Conservation (phyloP, 179 eudicot genomes). For the Pouteria campechiana region DNA sequence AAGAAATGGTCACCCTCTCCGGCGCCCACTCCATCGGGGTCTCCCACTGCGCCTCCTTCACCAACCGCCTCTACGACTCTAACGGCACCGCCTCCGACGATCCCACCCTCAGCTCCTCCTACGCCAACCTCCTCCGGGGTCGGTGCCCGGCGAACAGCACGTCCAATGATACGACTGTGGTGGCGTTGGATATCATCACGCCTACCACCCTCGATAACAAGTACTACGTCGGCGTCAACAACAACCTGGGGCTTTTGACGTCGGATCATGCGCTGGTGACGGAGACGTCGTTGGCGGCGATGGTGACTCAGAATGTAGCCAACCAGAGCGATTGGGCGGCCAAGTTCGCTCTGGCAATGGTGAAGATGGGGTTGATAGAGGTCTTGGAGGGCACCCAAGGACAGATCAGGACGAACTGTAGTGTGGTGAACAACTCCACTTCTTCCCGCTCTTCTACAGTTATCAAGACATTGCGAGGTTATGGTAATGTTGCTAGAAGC, state of each 20-base stretch:
- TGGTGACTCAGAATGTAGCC: slow-evolving; percentile 13
- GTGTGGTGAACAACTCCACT: slow-evolving; percentile 18
- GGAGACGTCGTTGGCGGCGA: slow-evolving; percentile 8
- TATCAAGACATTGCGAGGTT: no score
- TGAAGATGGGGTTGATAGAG: slow-evolving; percentile 45
- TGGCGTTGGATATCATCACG: slow-evolving; percentile 3
- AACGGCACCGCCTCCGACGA: background rate
- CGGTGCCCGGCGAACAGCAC: slow-evolving; percentile 8
- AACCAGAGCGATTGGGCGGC: slow-evolving; percentile 18
- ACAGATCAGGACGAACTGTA: slow-evolving; percentile 41
- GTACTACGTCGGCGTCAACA: slow-evolving; percentile 9
- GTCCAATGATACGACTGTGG: background rate
- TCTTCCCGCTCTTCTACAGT: slow-evolving; percentile 15
- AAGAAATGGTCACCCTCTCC: slow-evolving; percentile 12
- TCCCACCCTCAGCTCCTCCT: slow-evolving; percentile 6
- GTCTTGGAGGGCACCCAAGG: slow-evolving; percentile 38
- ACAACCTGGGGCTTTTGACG: slow-evolving; percentile 12
- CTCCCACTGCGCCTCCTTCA: slow-evolving; percentile 9
- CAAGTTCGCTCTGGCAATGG: slow-evolving; percentile 41
- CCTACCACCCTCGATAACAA: slow-evolving; percentile 9
- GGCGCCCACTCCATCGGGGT: slow-evolving; percentile 21
- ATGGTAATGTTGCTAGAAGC: no score
- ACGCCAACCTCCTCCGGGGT: slow-evolving; percentile 1
- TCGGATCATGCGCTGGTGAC: slow-evolving; percentile 31
- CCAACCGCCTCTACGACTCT: slow-evolving; percentile 1